A percentile compares a stretch with the other conserved stretches of the same genome.
These are phyloP conservation scores for Larix sibirica DNA, from an alignment of 83 land plant species.

Conservation along the genomic window DNA sequence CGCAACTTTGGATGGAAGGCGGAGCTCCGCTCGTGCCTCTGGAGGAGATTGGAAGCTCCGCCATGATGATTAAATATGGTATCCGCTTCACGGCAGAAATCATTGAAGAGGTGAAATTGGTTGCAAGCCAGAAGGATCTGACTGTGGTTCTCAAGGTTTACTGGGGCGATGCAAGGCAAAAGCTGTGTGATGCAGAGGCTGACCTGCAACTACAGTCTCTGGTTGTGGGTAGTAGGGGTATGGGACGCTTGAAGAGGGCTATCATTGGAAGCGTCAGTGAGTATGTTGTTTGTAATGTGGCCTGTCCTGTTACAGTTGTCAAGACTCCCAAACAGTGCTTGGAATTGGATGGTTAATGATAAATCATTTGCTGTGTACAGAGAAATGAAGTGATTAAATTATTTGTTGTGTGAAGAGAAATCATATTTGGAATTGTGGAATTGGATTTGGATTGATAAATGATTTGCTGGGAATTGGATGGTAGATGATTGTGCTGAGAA, in stretches of 20 bases:
- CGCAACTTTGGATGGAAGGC: neutral
- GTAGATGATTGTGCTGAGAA: too few species aligned
- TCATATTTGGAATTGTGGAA: too few species aligned
- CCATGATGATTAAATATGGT: neutral
- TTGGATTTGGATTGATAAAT: too few species aligned
- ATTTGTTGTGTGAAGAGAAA: neutral
- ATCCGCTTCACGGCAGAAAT: neutral
- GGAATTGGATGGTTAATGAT: constrained; percentile 1
- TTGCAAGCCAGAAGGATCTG: neutral
- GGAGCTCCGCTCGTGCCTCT: neutral
- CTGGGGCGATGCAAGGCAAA: constrained; percentile 12
- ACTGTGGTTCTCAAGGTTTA: constrained; percentile 5
- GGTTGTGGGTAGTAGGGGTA: constrained; percentile 58
- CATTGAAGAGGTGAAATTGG: neutral
- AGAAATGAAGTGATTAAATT: neutral
- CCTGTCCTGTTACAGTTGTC: neutral
- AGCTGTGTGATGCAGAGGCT: neutral
- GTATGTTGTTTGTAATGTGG: neutral
- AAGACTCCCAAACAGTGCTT: neutral
- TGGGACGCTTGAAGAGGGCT: constrained; percentile 44
- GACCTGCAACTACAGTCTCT: constrained; percentile 2
- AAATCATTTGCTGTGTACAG: neutral
- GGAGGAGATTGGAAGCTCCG: neutral
- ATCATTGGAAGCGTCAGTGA: neutral
- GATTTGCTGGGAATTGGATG: too few species aligned